Evolutionary conservation across 345 rosid genomes (phyloP), one percentile per base, ranked within the genome.

Genomic region (Streptanthus diversifolius): DNA sequence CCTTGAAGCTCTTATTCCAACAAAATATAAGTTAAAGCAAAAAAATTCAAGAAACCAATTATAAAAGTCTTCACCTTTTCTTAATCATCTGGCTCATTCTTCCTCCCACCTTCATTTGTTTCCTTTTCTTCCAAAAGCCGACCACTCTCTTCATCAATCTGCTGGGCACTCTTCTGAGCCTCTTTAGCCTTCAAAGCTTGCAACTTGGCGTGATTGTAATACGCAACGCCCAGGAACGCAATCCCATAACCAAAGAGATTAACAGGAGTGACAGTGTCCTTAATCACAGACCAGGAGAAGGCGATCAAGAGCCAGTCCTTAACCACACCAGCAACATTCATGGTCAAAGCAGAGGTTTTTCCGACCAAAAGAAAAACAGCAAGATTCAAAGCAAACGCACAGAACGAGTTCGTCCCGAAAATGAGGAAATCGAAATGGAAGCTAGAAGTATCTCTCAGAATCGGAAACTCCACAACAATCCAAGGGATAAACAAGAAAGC

Each of bases 261-360:
- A n/a, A 84, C 45, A 7, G 85, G 89, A 14, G 96, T 89, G 25
- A 89, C 92, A 8, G 82, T 84, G 27, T 89, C 90, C 82, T 87
- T 89, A 35, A 89, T 89, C 10, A 89, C 87, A 0, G 96, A 89
- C 96, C 96, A 89, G 0, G 96, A 89, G 63, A 89, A 89, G 0
- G 95, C 95, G 10, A 89, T 89, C 84, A 89, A 76, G 68, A 89
- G 51, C 95, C 92, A 89, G 56, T 89, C 95, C 63, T 89, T 89
- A 22, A 85, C 95, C 32, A 89, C 92, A 44, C 95, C 95, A 45
- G 89, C 95, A 35, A 89, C 96, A 67, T 89, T 89, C 96, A 89
- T 89, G 0, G 96, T 89, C 87, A 89, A 63, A 8, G 92, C 96
- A 5, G 96, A 89, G 2, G 96, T 89, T 75, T 89, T 89, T 30